Evolutionary conservation across 1,139 yeast species (phyloP), one percentile per base, ranked within the genome.

Genomic region (Waltiozyma sp.): DNA sequence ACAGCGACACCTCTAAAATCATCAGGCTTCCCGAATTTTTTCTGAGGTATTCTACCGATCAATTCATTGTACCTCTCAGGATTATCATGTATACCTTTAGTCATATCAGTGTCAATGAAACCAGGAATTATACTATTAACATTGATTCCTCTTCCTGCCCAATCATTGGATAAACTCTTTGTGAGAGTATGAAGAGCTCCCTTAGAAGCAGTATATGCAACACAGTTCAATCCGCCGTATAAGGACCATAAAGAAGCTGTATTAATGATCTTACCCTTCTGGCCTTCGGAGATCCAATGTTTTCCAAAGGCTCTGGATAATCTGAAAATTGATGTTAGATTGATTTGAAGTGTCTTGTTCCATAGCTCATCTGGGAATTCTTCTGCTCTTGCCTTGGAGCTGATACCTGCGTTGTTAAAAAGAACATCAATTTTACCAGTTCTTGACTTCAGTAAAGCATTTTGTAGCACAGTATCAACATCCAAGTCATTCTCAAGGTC

Each of bases 211-310:
- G 75, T 69, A 54, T 75, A 75, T 1, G 79, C 69, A 4, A 76
- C 65, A 35, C 66, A 61, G 43, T 61, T 55, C 43, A 62, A 36
- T 2, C 73, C 73, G 13, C 75, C 76, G 41, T 66, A 64, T 59
- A 63, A 69, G 0, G 73, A 62, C 44, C 61, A 54, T 40, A 72
- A 49, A 3, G 85, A 77, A 2, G 80, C 84, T 23, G 85, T 75
- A 57, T 79, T 73, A 50, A 80, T 71, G 52, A 80, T 70, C 42
- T 80, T 78, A 33, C 87, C 88, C 49, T 68, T 66, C 24, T 72
- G 70, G 15, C 71, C 65, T 54, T 64, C 58, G 43, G 69, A 58
- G 42, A 70, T 56, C 69, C 70, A 68, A 45, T 65, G 66, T 31
- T 59, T 57, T 2, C 75, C 81, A 37, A 72, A 63, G 14, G 65